Conservation (phyloP, 768 basidiomycete species). For the Suillus lakei region DNA sequence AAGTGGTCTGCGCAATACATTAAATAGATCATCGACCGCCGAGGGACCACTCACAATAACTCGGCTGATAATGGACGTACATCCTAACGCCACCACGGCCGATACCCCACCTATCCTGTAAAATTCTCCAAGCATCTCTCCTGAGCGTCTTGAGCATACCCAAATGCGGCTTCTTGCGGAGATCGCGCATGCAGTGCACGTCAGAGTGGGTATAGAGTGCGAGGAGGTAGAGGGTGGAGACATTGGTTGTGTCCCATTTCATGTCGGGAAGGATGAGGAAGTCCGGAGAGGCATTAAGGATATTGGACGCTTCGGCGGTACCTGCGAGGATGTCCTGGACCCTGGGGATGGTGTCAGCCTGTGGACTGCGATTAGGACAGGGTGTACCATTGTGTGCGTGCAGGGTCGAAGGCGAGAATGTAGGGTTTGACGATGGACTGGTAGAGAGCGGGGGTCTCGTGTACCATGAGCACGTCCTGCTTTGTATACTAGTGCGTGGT, state of each 20-base stretch:
- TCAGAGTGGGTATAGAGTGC: constrained; percentile 67
- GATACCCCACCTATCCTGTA: constrained; percentile 69
- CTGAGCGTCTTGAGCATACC: constrained; percentile 70
- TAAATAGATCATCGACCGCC: neutral
- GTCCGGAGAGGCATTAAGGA: constrained; percentile 64
- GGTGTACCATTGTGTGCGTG: constrained; percentile 76
- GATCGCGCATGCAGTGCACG: constrained; percentile 78
- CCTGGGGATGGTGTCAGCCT: constrained; percentile 47
- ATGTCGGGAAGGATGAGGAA: constrained; percentile 92
- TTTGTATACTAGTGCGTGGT: constrained; percentile 61
- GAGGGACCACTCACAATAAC: constrained; percentile 72
- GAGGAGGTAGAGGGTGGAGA: constrained; percentile 81
- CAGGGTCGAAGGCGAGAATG: constrained; percentile 72
- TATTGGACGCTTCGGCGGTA: constrained; percentile 70
- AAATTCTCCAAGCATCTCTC: constrained; percentile 54
- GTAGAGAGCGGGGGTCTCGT: constrained; percentile 85
- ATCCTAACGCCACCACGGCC: constrained; percentile 66
- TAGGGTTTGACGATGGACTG: constrained; percentile 74
- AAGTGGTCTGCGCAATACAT: constrained; percentile 74
- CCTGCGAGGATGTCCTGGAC: constrained; percentile 84
- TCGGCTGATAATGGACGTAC: constrained; percentile 95
- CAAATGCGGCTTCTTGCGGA: constrained; percentile 59
- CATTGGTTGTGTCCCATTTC: constrained; percentile 88
- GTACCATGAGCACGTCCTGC: constrained; percentile 74
- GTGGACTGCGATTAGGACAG: neutral